Percentiles rank a stretch among this genome's conserved stretches.
Evolutionary conservation across 805 yeast genomes (phyloP).

Genomic region (Metschnikowia borealis): DNA sequence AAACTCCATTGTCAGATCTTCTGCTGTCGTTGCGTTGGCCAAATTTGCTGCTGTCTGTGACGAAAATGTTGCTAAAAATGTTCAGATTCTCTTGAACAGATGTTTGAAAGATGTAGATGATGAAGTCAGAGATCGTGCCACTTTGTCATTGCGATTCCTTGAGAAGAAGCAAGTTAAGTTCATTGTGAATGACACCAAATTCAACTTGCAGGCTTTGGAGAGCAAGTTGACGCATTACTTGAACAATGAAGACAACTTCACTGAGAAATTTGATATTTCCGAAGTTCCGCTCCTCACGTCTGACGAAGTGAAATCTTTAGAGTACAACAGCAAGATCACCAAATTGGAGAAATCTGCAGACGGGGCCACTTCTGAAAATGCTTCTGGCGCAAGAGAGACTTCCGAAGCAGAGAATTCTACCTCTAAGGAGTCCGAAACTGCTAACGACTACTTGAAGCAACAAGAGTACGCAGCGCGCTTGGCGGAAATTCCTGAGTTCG

Average conservation of each 20-base stretch:
- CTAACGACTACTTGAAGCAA: constrained; percentile 38
- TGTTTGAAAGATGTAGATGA: constrained; percentile 88
- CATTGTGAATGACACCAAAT: constrained; percentile 63
- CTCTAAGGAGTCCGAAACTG: constrained; percentile 22
- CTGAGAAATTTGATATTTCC: constrained; percentile 64
- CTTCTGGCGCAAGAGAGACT: constrained; percentile 11
- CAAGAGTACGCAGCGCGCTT: constrained; percentile 71
- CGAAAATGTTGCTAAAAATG: constrained; percentile 59
- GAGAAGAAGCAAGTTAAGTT: constrained; percentile 35
- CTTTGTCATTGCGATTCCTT: constrained; percentile 72
- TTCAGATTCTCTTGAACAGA: constrained; percentile 71
- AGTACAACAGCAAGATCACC: constrained; percentile 50
- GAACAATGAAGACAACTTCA: constrained; percentile 46
- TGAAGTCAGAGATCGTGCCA: constrained; percentile 97
- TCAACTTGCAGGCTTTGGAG: constrained; percentile 76
- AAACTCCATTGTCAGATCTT: constrained; percentile 90
- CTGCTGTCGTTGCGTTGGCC: constrained; percentile 89
- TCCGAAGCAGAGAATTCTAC: constrained; percentile 9
- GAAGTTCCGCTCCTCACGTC: constrained; percentile 61
- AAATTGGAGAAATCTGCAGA: constrained; percentile 30
- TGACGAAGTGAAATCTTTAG: constrained; percentile 65
- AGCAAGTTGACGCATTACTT: constrained; percentile 71
- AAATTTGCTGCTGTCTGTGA: constrained; percentile 84
- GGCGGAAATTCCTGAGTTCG: constrained; percentile 66
- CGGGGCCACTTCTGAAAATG: constrained; percentile 14